Base-by-base conservation (phyloP, 2,329 filamentous ascomycete species). In the Fusarium sp. region DNA sequence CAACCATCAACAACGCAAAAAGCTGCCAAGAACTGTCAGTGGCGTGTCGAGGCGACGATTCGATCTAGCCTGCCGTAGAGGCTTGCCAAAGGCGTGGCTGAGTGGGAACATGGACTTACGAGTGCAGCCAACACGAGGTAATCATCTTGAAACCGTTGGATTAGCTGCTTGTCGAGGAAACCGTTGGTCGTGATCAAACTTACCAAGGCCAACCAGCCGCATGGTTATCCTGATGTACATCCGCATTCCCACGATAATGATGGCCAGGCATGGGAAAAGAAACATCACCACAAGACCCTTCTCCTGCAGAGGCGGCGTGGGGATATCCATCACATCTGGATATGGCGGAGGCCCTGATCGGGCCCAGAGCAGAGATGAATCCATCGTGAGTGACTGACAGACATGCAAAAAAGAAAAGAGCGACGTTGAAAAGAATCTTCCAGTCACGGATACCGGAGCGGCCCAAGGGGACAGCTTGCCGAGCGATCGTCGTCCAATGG, bases 231-330 rank as follows among this genome's bases (percentile, higher is more conserved):
- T 76, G 20, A 76, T 77, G 15, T 79, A 81, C 11, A 79, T 61
- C 12, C 81, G 70, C 56, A 82, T 65, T 2, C 62, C 56, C 12
- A 79, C 76, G 3, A 78, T 56, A 2, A 82, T 50, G 52, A 80
- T 66, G 14, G 81, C 78, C 15, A 83, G 33, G 6, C 66, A 64
- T 1, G 82, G 81, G 17, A 82, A 81, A 54, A 82, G 65, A 68
- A 83, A 81, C 20, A 80, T 73, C 43, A 82, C 71, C 45, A 79
- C 78, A 5, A 82, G 63, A 1, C 76, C 81, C 11, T 69, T 68
- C 9, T 72, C 64, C 54, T 83, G 82, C 15, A 81, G 77, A n/a
- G 79, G 72, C 12, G 81, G 78, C 12, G 81, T 82, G 2, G 81
- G 81, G 9, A 82, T 80, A 45, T 76, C 74, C 33, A 71, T 65